Evolutionary conservation across 1,139 yeast species (phyloP).

Genomic region (Pichia sp.): DNA sequence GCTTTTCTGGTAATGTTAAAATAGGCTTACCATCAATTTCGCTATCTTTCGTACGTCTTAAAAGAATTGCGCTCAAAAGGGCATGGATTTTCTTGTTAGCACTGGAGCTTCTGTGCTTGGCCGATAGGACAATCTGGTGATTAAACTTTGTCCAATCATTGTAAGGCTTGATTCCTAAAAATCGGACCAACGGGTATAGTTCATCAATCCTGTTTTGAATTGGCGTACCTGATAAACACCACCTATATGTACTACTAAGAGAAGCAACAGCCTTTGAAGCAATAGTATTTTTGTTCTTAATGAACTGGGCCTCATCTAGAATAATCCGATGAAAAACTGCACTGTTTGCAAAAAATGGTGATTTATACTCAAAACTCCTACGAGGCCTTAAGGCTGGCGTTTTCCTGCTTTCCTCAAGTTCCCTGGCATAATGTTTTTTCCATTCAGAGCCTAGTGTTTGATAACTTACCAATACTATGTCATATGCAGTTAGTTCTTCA

Average conservation of each 20-base stretch:
- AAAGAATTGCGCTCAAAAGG: constrained; percentile 66
- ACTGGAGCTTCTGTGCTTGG: constrained; percentile 41
- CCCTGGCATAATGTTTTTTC: constrained; percentile 53
- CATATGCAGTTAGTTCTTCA: constrained; percentile 50
- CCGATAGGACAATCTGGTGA: constrained; percentile 55
- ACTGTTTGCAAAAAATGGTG: constrained; percentile 63
- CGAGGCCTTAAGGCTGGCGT: constrained; percentile 27
- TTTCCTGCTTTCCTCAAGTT: constrained; percentile 35
- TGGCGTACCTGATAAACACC: constrained; percentile 94
- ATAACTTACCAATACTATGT: constrained; percentile 77
- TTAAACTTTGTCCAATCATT: constrained; percentile 55
- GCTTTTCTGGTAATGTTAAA: constrained; percentile 65
- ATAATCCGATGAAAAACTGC: constrained; percentile 64
- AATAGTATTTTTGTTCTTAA: constrained; percentile 69
- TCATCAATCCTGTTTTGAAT: constrained; percentile 85
- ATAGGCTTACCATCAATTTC: constrained; percentile 78
- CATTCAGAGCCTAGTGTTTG: constrained; percentile 67
- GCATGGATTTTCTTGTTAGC: constrained; percentile 43
- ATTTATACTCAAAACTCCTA: constrained; percentile 44
- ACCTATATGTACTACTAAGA: constrained; percentile 51
- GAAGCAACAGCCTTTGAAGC: constrained; percentile 65
- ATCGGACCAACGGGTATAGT: constrained; percentile 70
- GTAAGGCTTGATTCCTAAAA: constrained; percentile 67
- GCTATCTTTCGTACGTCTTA: constrained; percentile 75
- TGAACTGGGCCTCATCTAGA: constrained; percentile 87